Evolutionary conservation across 129 eudicot genomes (phyloP).

Genomic region (Sambucus nigra): DNA sequence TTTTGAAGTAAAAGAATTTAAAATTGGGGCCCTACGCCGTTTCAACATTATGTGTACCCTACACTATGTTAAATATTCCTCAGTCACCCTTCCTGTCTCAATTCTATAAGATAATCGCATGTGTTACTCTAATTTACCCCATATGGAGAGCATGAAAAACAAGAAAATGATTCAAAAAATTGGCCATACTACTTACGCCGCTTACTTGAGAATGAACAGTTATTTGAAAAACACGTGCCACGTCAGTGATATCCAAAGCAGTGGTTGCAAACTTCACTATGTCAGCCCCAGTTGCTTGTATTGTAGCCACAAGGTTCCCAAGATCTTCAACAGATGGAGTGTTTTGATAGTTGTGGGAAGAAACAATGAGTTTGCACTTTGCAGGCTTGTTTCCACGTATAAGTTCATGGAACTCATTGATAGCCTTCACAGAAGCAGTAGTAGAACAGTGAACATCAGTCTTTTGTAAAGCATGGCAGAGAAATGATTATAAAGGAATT

Average conservation of each 20-base stretch:
- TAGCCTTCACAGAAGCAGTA: slow-evolving; percentile 41
- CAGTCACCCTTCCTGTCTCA: not conserved
- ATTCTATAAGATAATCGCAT: not conserved
- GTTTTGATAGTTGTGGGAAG: slow-evolving; percentile 77
- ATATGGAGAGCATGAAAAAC: slow-evolving; percentile 3
- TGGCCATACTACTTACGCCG: slow-evolving; percentile 28
- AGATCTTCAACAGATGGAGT: slow-evolving; percentile 89
- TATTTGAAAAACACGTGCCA: slow-evolving; percentile 80
- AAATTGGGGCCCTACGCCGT: too few species aligned
- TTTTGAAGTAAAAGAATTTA: too few species aligned
- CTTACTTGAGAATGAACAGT: slow-evolving; percentile 89
- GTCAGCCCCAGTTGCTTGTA: slow-evolving; percentile 95
- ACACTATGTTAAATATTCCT: too few species aligned
- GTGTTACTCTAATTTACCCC: not conserved
- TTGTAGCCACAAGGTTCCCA: slow-evolving; percentile 80
- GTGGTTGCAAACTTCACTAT: slow-evolving; percentile 95
- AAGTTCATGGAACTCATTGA: slow-evolving; percentile 48
- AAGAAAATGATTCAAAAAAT: slow-evolving; percentile 7
- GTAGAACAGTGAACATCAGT: not conserved
- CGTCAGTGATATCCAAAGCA: slow-evolving; percentile 75
- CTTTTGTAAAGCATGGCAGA: not conserved
- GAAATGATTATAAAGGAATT: not conserved
- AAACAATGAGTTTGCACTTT: slow-evolving; percentile 73
- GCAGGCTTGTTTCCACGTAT: slow-evolving; percentile 47
- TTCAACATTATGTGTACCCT: too few species aligned